Base-by-base conservation (phyloP, 1,139 yeast genomes). In the Blastobotrys indianensis region DNA sequence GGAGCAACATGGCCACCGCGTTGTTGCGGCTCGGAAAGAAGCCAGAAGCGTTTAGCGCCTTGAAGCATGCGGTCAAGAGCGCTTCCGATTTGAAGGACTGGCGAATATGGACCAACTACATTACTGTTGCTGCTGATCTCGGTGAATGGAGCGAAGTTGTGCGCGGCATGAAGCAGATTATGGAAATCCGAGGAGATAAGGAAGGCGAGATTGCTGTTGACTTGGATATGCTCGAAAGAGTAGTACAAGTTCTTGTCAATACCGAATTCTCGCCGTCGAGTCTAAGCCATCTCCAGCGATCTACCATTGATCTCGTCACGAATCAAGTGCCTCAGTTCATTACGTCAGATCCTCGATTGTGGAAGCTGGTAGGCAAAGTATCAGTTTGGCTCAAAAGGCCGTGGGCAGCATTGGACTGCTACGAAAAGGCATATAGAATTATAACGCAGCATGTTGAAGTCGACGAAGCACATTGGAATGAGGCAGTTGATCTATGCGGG, bases 1-100 rank as follows among this genome's bases (percentile, higher is more conserved):
- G 98, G 98, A 82, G 95, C n/a, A 94, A 92, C 61, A 73, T 94
- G 56, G 90, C 95, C 4, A 81, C 94, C 13, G 80, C 97, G 0
- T 73, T 86, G 46, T 68, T 88, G 39, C 76, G 78, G 51, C 62
- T 76, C 41, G 82, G 77, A 44, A 85, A 85, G 63, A 66, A 76
- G 25, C 75, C 77, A 50, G 94, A 87, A 52, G 95, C 97, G 0
- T 83, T 85, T 56, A 80, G 77, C 55, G 95, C 97, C 0, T 70
- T 88, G 52, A 81, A 83, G 59, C 79, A 79, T 52, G 96, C 97
- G 0, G 74, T 85, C 17, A 69, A 82, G 50, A 73, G 74, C 20
- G 81, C 80, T 39, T 82, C 82, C 28, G 72, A 72, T 30, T 78
- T 75, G 55, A 77, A 75, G 47, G 85, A 90, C 46, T 87, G 97